Conservation (phyloP, 495 filamentous ascomycete species). For the Antarctomyces pellizariae region DNA sequence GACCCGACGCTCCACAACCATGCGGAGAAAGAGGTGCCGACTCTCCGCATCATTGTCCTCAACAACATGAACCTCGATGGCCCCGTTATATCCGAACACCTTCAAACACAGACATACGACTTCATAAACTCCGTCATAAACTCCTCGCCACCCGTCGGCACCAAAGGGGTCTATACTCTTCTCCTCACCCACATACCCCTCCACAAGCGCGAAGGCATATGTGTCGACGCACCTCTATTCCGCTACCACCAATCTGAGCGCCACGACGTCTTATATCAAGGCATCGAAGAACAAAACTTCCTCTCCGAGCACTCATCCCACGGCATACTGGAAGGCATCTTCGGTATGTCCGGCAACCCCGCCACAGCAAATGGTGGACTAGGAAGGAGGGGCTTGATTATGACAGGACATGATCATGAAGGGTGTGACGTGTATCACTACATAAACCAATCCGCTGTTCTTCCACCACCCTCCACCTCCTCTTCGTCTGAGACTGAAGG, state of each 20-base stretch:
- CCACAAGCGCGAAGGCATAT: conserved; percentile 62
- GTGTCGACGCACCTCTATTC: conserved; percentile 65
- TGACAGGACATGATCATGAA: conserved; percentile 87
- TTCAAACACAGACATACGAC: conserved; percentile 48
- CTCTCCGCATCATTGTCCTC: conserved; percentile 60
- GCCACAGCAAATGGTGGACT: conserved; percentile 27
- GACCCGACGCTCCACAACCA: conserved; percentile 16
- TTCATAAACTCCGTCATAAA: conserved; percentile 55
- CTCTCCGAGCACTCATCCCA: conserved; percentile 41
- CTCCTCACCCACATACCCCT: conserved; percentile 83
- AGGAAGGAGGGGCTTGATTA: conserved; percentile 41
- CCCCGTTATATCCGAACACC: conserved; percentile 35
- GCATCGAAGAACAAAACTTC: conserved; percentile 81
- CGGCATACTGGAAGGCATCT: conserved; percentile 53
- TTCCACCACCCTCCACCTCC: conserved; percentile 11
- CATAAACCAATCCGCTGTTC: conserved; percentile 24
- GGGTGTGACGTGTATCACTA: conserved; percentile 80
- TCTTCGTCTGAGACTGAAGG: conserved; percentile 9
- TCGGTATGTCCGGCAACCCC: conserved; percentile 42
- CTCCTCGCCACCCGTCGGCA: conserved; percentile 40
- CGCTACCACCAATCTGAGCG: conserved; percentile 44
- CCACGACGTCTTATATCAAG: conserved; percentile 33
- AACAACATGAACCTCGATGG: conserved; percentile 85
- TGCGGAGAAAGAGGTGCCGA: conserved; percentile 21
- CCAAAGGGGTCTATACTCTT: conserved; percentile 44